These are phyloP conservation scores for Globisporangium megalacanthum DNA, from an alignment of 352 stramenopile species.

Conservation along the genomic window DNA sequence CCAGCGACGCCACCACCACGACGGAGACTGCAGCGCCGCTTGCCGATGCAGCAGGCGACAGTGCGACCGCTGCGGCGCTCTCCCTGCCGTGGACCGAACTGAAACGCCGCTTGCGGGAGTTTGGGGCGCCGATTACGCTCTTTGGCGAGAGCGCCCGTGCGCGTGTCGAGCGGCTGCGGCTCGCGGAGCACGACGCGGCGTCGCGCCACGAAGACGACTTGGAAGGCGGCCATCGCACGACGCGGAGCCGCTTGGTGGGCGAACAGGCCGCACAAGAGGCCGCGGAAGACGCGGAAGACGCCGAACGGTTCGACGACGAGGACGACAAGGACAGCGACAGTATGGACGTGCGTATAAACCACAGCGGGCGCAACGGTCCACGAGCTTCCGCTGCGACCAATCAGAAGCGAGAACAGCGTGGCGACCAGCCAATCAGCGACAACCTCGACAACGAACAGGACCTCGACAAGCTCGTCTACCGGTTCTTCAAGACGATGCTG, in stretches of 20 bases:
- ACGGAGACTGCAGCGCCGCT: no score
- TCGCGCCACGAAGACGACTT: slow-evolving; percentile 67
- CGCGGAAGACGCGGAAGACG: slow-evolving; percentile 1
- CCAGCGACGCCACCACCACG: no score
- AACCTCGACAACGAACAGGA: slow-evolving; percentile 41
- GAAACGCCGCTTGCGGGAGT: slow-evolving; percentile 69
- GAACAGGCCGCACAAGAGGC: slow-evolving; percentile 24
- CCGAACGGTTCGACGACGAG: slow-evolving; percentile 15
- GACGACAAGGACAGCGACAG: slow-evolving; percentile 45
- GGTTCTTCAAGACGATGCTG: slow-evolving; percentile 94
- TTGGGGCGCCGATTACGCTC: slow-evolving; percentile 81
- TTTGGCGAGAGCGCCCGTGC: slow-evolving; percentile 76
- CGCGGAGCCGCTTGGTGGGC: slow-evolving; percentile 65
- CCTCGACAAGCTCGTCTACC: slow-evolving; percentile 68
- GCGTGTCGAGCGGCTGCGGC: slow-evolving; percentile 62
- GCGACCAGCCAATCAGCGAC: slow-evolving; percentile 1
- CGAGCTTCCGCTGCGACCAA: no score
- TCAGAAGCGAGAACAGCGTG: no score
- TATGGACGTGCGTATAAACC: no score
- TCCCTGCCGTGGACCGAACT: slow-evolving; percentile 67
- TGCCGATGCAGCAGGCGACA: background rate
- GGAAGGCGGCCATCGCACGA: slow-evolving; percentile 60
- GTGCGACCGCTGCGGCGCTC: slow-evolving; percentile 15
- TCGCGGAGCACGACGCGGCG: slow-evolving; percentile 58
- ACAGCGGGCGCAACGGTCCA: no score